These are phyloP conservation scores for Takashimella tepidaria DNA, from an alignment of 1,284 basidiomycete species.

Conservation along the genomic window DNA sequence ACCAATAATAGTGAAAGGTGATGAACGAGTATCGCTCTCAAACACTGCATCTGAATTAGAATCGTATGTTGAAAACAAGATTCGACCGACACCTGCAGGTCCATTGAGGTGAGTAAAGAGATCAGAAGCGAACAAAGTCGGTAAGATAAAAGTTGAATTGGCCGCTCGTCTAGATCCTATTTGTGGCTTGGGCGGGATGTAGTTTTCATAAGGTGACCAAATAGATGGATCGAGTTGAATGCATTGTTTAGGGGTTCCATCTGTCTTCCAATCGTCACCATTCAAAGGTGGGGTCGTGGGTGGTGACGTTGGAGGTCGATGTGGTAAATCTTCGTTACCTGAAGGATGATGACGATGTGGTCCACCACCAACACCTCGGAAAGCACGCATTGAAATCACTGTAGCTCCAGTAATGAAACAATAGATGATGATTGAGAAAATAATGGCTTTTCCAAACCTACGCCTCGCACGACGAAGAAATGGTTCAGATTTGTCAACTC, in stretches of 20 bases:
- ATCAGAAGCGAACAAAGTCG: slow-evolving; percentile 3
- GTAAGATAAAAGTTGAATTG: slow-evolving; percentile 15
- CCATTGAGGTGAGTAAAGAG: slow-evolving; percentile 11
- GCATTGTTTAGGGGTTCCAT: too few relatives aligned
- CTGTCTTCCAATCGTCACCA: background rate
- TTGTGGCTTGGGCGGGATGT: background rate
- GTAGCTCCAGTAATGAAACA: background rate
- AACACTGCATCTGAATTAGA: slow-evolving; percentile 6
- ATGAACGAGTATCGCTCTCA: background rate
- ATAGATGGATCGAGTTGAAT: background rate
- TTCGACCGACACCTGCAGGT: slow-evolving; percentile 9
- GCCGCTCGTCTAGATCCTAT: background rate
- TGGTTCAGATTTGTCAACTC: background rate
- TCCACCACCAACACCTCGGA: background rate
- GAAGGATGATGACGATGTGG: background rate
- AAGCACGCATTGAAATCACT: background rate
- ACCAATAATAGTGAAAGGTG: background rate
- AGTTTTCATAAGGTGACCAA: background rate
- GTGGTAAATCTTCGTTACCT: background rate
- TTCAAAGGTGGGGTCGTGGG: background rate
- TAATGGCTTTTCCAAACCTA: background rate
- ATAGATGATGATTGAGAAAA: background rate
- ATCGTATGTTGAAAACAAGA: slow-evolving; percentile 9
- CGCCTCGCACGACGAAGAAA: background rate
- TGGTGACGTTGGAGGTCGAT: background rate